Evolutionary conservation across 176 grass and related monocot species (phyloP).

Genomic region (Bolboschoenus planiculmis): DNA sequence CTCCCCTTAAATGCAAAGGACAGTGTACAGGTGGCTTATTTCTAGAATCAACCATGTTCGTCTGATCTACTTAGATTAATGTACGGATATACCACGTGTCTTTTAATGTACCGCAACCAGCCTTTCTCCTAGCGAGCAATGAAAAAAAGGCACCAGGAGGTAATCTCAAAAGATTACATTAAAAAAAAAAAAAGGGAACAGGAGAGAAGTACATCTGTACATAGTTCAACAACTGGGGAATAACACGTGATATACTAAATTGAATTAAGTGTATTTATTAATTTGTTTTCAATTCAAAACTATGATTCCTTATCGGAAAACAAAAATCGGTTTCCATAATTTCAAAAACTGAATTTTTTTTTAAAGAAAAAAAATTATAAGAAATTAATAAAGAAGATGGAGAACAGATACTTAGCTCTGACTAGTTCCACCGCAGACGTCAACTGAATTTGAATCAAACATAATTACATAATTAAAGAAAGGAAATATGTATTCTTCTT

Average conservation of each 20-base stretch:
- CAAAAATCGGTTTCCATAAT: not conserved
- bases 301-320: not conserved
- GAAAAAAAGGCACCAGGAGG: not conserved
- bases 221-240: not conserved
- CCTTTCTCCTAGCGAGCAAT: not conserved
- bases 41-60: constrained; percentile 3
- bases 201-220: not conserved
- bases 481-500: not conserved
- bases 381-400: no score
- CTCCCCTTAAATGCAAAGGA: not conserved
- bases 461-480: not conserved
- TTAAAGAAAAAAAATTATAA: no score
- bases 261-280: not conserved
- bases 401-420: no score
- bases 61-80: not conserved
- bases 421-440: no score
- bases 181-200: not conserved
- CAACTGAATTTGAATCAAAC: not conserved
- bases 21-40: not conserved
- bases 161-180: not conserved
- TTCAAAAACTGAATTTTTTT: no score
- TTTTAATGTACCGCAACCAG: not conserved
- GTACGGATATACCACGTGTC: constrained; percentile 20
- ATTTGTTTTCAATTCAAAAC: not conserved
- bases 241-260: not conserved